phyloP scores from a whole-genome alignment of 1,284 basidiomycete species.

The Austroboletus rostrupii region DNA sequence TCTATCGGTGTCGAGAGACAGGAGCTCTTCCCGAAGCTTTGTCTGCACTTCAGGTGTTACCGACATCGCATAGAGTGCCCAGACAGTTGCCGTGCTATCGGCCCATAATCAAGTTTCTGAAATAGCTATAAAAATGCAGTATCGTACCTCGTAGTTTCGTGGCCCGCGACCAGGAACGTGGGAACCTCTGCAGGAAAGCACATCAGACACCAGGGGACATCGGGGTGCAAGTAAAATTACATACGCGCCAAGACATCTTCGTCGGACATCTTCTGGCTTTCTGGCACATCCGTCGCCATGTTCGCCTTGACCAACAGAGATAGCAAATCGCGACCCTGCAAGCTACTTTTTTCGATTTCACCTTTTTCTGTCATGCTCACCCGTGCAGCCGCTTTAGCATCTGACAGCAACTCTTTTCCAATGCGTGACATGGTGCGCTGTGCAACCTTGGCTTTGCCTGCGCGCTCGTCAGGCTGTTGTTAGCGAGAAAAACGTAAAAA shows the following conservation, averaged over 20 bases:
- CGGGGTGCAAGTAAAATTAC: conserved; percentile 22
- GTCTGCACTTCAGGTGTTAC: conserved; percentile 53
- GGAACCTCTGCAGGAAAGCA: conserved; percentile 31
- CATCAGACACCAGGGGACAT: neutral
- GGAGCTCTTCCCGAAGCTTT: conserved; percentile 68
- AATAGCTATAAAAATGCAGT: neutral
- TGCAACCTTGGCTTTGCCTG: conserved; percentile 13
- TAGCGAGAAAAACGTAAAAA: neutral
- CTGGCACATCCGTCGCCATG: conserved; percentile 54
- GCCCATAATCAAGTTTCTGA: neutral
- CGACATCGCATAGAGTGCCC: conserved; percentile 65
- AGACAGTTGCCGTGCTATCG: conserved; percentile 47
- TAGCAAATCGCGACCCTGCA: conserved; percentile 45
- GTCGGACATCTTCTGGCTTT: conserved; percentile 61
- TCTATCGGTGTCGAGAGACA: conserved; percentile 43
- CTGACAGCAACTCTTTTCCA: conserved; percentile 42
- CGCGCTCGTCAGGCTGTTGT: conserved; percentile 16
- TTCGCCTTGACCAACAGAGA: conserved; percentile 62
- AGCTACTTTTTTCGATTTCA: conserved; percentile 30
- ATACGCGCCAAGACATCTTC: conserved; percentile 73
- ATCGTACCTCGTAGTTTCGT: conserved; percentile 70
- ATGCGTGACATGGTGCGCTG: conserved; percentile 32
- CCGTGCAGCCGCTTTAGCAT: conserved; percentile 40
- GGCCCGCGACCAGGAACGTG: conserved; percentile 55
- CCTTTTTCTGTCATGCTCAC: conserved; percentile 20